Conservation (phyloP, 192 early-diverging fungal genomes). For the Linnemannia schmuckeri region DNA sequence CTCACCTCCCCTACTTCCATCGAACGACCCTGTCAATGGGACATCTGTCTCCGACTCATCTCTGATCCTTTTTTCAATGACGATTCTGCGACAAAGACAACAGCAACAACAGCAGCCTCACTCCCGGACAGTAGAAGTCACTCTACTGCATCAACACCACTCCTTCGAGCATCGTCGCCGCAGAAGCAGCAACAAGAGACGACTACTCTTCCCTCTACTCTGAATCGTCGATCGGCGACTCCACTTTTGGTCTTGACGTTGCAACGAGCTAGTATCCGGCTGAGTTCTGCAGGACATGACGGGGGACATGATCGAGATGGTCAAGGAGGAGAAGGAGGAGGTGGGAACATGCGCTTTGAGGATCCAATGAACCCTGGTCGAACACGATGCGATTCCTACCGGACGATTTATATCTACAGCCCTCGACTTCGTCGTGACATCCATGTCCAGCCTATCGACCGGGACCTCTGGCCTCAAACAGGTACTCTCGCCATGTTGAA, state of each 20-base stretch:
- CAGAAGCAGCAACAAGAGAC: not conserved
- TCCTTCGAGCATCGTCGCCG: not conserved
- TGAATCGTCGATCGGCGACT: not conserved
- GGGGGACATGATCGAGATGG: not conserved
- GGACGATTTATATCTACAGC: constrained; percentile 46
- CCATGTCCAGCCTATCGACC: constrained; percentile 18
- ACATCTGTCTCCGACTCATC: constrained; percentile 19
- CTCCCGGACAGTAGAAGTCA: not conserved
- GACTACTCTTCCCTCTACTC: not conserved
- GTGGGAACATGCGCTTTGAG: not conserved
- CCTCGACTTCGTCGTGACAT: constrained; percentile 31
- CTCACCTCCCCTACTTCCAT: constrained; percentile 16
- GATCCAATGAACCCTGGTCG: constrained; percentile 7
- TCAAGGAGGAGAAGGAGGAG: not conserved
- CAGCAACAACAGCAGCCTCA: not conserved
- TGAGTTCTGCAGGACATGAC: not conserved
- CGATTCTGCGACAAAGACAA: not conserved
- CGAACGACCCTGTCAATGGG: constrained; percentile 41
- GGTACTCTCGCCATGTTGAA: constrained; percentile 7
- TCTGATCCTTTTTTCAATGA: not conserved
- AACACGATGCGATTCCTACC: constrained; percentile 13
- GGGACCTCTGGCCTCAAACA: constrained; percentile 23
- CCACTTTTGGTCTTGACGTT: constrained; percentile 20
- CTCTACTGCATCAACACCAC: not conserved
- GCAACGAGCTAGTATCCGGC: constrained; percentile 7